Base-by-base conservation (phyloP, 1,139 yeast genomes). In the Ogataea hybrid region DNA sequence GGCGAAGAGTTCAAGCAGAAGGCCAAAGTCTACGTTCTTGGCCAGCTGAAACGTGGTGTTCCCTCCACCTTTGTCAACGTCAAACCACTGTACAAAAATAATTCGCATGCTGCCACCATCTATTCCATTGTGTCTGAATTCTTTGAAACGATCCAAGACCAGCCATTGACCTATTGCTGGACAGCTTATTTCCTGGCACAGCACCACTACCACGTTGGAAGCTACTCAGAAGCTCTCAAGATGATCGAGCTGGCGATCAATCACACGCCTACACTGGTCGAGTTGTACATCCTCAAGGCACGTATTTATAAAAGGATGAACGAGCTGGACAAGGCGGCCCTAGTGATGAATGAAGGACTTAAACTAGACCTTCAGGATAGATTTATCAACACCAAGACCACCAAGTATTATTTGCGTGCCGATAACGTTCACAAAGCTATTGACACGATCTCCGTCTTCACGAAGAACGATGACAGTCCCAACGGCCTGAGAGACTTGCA, bases 51-150 rank as follows among this genome's bases (percentile, higher is more conserved):
- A 47, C 75, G 88, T 48, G 95, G 96, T 28, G 94, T 89, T 25
- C 98, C 98, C 4, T 87, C 97, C 1, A 76, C 95, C 6, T 92
- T 90, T 66, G 84, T 84, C 37, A 84, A 86, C 55, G 77, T 92
- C 42, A 89, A 90, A 64, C 86, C 94, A 1, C 70, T 90, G 50
- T 89, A 88, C 64, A 72, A 69, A 43, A 75, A 75, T 50, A 48
- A 60, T 2, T 60, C 59, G 11, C 84, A 84, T 57, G 66, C 65
- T 28, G 53, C 58, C 5, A 63, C 74, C 5, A 74, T 88, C 49
- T 79, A 75, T 47, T 59, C 71, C 23, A 66, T 83, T 39, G 87
- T 83, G 10, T 51, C 62, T 35, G 73, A 77, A 4, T 82, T 76
- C 52, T 68, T 36, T 61, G 64, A 52, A 4, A 47, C 49, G n/a